phyloP scores from a whole-genome alignment of 192 early-diverging fungal genomes.

The Dissophora ornata region DNA sequence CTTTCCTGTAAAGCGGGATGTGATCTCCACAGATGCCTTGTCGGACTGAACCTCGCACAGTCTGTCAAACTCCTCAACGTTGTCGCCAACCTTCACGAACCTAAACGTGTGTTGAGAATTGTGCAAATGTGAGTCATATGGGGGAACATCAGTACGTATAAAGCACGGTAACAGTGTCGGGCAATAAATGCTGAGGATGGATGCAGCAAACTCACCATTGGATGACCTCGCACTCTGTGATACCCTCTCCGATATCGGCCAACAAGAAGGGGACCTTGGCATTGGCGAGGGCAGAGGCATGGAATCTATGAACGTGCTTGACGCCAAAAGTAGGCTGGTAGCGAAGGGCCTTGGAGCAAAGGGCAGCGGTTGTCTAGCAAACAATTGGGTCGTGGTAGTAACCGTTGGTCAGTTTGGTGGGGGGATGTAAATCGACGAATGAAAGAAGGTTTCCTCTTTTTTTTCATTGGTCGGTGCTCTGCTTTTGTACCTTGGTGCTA shows the following conservation, averaged over 20 bases:
- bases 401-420: too few species aligned
- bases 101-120: conserved; percentile 44
- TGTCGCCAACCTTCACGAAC: conserved; percentile 94
- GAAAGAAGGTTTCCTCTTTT: background rate
- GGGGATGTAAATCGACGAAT: too few species aligned
- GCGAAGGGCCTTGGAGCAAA: conserved; percentile 40
- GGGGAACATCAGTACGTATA: too few species aligned
- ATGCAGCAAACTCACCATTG: conserved; percentile 78
- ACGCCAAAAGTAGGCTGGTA: conserved; percentile 27
- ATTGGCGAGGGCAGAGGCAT: conserved; percentile 49
- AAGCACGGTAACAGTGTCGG: background rate
- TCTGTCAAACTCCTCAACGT: conserved; percentile 91
- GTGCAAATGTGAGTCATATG: background rate
- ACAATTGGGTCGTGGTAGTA: too few species aligned
- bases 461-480: background rate
- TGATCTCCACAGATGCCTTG: conserved; percentile 99
- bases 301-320: conserved; percentile 60
- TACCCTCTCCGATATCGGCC: conserved; percentile 99
- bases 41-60: conserved; percentile 98
- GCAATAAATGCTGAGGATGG: background rate
- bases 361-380: conserved; percentile 26
- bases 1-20: conserved; percentile 91
- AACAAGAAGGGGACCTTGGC: conserved; percentile 82
- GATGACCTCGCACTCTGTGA: conserved; percentile 96
- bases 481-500: conserved; percentile 41